These are phyloP conservation scores for Carex myosuroides DNA, from an alignment of 176 grass and related monocot species.

Conservation along the genomic window DNA sequence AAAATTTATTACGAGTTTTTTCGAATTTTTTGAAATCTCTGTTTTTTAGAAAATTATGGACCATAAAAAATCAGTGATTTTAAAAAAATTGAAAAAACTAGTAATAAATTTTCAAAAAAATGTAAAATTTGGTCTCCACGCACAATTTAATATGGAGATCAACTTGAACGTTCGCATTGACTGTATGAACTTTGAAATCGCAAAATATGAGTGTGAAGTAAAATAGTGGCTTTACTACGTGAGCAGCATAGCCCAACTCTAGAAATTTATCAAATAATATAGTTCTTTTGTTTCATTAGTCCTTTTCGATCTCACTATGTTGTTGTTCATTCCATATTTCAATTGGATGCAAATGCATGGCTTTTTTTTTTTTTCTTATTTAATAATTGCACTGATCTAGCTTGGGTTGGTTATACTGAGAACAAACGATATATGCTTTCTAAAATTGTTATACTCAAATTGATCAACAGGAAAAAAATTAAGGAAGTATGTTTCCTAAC, in stretches of 20 bases:
- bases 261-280: background rate
- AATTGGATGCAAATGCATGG: background rate
- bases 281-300: background rate
- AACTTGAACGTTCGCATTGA: no score
- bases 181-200: no score
- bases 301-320: background rate
- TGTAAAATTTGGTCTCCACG: no score
- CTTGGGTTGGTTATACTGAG: background rate
- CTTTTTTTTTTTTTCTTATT: background rate
- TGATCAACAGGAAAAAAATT: background rate
- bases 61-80: no score
- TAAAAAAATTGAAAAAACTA: no score
- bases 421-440: background rate
- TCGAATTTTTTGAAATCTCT: no score
- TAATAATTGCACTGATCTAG: background rate
- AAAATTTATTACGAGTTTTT: no score
- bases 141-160: no score
- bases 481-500: conserved; percentile 21
- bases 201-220: no score
- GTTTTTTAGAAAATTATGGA: no score
- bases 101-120: no score
- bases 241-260: background rate
- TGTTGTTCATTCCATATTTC: background rate
- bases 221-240: no score
- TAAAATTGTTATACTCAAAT: background rate